Evolutionary conservation across 768 basidiomycete species (phyloP).

Genomic region (Coprinopsis marcescibilis): DNA sequence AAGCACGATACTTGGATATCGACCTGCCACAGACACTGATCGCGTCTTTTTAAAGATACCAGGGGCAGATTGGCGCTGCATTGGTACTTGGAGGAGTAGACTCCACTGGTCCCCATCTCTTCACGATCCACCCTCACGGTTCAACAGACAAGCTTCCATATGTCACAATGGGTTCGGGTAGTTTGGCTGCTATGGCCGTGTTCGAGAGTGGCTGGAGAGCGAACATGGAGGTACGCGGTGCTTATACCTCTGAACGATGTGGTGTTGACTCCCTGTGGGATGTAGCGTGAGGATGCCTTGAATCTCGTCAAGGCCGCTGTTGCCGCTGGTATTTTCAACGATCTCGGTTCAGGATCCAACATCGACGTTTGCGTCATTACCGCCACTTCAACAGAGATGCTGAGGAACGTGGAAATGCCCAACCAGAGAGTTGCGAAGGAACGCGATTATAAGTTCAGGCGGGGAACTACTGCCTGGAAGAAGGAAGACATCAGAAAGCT

Average conservation of each 20-base stretch:
- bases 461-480: slow-evolving; percentile 88
- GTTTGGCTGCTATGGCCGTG: slow-evolving; percentile 96
- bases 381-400: slow-evolving; percentile 79
- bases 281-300: slow-evolving; percentile 75
- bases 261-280: not conserved
- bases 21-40: no score
- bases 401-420: slow-evolving; percentile 91
- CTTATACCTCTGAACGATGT: not conserved
- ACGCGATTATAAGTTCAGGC: slow-evolving; percentile 62
- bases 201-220: slow-evolving; percentile 86
- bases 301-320: slow-evolving; percentile 81
- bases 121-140: slow-evolving; percentile 94
- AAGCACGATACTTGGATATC: slow-evolving; percentile 15
- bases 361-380: slow-evolving; percentile 97
- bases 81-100: slow-evolving; percentile 98
- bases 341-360: slow-evolving; percentile 98
- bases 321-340: slow-evolving; percentile 97
- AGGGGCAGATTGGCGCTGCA: slow-evolving; percentile 92
- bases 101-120: slow-evolving; percentile 86
- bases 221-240: slow-evolving; percentile 63
- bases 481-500: slow-evolving; percentile 70
- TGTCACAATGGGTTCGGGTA: slow-evolving; percentile 98
- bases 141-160: slow-evolving; percentile 98
- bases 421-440: slow-evolving; percentile 81
- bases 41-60: slow-evolving; percentile 49